phyloP scores from a whole-genome alignment of 257 asterid species.

The Nicotiana sylvestris region DNA sequence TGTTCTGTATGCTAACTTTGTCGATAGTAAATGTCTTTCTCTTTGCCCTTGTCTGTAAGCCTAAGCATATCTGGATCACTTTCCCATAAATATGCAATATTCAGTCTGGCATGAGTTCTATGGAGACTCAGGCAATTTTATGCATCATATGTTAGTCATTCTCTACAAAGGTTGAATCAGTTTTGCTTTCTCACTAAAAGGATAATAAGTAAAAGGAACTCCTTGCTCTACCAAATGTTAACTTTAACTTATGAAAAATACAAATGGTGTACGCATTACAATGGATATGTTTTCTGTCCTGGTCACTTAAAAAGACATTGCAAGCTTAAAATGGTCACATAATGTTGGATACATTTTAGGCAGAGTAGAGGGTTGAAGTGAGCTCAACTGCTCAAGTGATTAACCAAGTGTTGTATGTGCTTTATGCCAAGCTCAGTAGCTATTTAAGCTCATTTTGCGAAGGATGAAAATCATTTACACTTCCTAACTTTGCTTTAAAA shows the following conservation, averaged over 20 bases:
- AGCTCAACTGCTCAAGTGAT: background rate
- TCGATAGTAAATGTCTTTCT: background rate
- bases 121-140: background rate
- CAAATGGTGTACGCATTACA: background rate
- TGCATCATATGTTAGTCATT: background rate
- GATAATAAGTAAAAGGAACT: no score
- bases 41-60: background rate
- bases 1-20: background rate
- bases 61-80: background rate
- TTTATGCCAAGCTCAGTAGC: background rate
- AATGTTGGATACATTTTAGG: background rate
- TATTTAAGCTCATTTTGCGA: background rate
- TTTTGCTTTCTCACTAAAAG: background rate
- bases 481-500: no score
- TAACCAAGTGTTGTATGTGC: background rate
- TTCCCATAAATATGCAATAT: background rate
- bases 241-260: background rate
- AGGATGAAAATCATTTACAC: no score
- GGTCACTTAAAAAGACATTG: background rate
- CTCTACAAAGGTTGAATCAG: background rate
- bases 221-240: background rate
- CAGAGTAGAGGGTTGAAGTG: background rate
- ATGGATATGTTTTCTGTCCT: background rate
- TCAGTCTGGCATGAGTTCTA: background rate
- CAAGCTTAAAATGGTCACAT: background rate